These are phyloP conservation scores for Candida mesenterica DNA, from an alignment of 1,139 yeast genomes.

Conservation along the genomic window DNA sequence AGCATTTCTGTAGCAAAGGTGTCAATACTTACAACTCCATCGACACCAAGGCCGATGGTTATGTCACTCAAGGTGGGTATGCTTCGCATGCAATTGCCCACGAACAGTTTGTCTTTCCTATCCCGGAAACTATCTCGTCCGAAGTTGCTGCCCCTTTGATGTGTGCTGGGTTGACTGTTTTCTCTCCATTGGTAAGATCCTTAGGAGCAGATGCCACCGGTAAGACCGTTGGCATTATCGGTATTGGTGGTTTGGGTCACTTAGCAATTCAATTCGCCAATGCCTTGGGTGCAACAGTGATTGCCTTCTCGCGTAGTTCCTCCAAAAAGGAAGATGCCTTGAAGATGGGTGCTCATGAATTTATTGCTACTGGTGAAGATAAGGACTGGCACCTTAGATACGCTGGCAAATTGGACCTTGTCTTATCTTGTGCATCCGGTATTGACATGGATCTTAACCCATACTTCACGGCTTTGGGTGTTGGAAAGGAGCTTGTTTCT, in stretches of 20 bases:
- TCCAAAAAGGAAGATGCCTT: conserved; percentile 36
- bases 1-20: conserved; percentile 46
- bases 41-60: conserved; percentile 32
- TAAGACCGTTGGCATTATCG: conserved; percentile 48
- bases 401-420: conserved; percentile 41
- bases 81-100: conserved; percentile 55
- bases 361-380: conserved; percentile 39
- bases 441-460: conserved; percentile 31
- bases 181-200: conserved; percentile 49
- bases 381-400: conserved; percentile 30
- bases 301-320: conserved; percentile 34
- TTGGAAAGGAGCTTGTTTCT: conserved; percentile 50
- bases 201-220: conserved; percentile 28
- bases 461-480: conserved; percentile 34
- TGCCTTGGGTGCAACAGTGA: conserved; percentile 42
- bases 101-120: conserved; percentile 52
- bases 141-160: conserved; percentile 59
- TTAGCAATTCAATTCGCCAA: conserved; percentile 41
- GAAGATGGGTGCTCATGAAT: conserved; percentile 39
- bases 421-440: conserved; percentile 49
- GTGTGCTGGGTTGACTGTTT: conserved; percentile 69
- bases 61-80: conserved; percentile 59
- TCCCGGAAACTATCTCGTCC: conserved; percentile 52
- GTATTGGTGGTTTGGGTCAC: conserved; percentile 49
- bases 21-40: conserved; percentile 45